Base-by-base conservation (phyloP, 169 alveolate species). In the Babesia ovis region DNA sequence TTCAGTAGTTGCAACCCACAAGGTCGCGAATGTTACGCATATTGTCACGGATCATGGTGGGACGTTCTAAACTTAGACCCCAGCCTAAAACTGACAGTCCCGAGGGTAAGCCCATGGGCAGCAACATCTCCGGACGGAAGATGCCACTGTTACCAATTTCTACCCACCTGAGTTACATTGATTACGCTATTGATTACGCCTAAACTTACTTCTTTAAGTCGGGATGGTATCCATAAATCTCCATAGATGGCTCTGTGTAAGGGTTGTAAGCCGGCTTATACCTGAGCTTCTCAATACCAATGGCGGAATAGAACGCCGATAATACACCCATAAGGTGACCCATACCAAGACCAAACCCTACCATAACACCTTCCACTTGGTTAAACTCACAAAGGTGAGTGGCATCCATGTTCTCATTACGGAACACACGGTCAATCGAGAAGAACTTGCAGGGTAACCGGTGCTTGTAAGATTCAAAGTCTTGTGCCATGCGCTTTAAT, bases 201-300 rank as follows among this genome's bases (percentile, higher is more conserved):
- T 60, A 2, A 29, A 34, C 79, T n/a, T 55, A 90, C 92, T 93
- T 77, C 25, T 96, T 96, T 35, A 94, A 91, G 35, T 85, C 86
- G 11, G 98, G 97, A 60, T 98, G 99, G 85, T 83, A 96, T 16
- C 99, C 99, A 89, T 94, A 98, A 20, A 98, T 93, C 91, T 98
- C 99, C 98, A 98, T 94, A 12, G 99, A 94, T n/a, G 99, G 99
- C 83, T 98, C 99, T 32, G 99, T 98, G 89, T 98, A 98, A 20
- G 99, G 99, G 84, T 98, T 98, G 90, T 96, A 98, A 22, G 99
- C 99, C 18, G 99, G 99, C 90, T 98, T 98, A 92, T 96, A 98
- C 83, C 95, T 68, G 58, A 92, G 67, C 56, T 94, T 70, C 6
- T 87, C 85, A 34, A 97, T 95, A n/a, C 99, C 99, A 39, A 97